Evolutionary conservation across 2,329 filamentous ascomycete genomes (phyloP), one percentile per base, ranked within the genome.

Genomic region (Didymellaceae sp.): DNA sequence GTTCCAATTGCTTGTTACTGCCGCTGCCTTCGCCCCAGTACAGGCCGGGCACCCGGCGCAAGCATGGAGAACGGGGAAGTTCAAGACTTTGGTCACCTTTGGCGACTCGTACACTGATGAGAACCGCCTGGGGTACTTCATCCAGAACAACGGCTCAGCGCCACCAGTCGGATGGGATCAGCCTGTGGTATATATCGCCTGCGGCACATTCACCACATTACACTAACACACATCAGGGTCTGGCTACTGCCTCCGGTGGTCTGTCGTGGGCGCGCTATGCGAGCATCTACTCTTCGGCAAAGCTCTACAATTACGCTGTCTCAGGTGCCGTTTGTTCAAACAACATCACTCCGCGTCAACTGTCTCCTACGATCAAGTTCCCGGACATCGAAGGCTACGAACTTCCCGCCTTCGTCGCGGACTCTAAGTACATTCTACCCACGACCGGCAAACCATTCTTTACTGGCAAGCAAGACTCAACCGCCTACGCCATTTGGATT

Each of bases 41-140:
- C 17, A 55, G 37, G 57, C 59, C 8, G 52, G 52, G 0, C 38
- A 54, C 5, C 40, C 54, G 10, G 51, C 54, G 10, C 47, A 52
- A 5, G 55, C 47, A 35, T 77, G 75, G 77, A 61, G 66, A 31
- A 55, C 79, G 31, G 71, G 73, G 24, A 75, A 77, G 28, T 85
- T 90, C 65, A 78, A 83, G 21, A 86, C 83, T 40, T 68, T 90
- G 28, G 81, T 90, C 30, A 80, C 85, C 0, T 91, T 91, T 65
- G 88, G 88, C 10, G 87, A 91, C 70, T 90, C 86, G 71, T 91
- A 88, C 65, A 90, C 87, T 0, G 89, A 92, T 65, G 86, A 91
- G 62, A 83, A 81, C 10, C 82, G 89, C 8, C 68, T 89, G 8
- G 64, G 66, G 8, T 91, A 89, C 66, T 87, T 91, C 64, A 73